Conservation (phyloP, 2,329 filamentous ascomycete genomes). For the Epichloe sibirici region DNA sequence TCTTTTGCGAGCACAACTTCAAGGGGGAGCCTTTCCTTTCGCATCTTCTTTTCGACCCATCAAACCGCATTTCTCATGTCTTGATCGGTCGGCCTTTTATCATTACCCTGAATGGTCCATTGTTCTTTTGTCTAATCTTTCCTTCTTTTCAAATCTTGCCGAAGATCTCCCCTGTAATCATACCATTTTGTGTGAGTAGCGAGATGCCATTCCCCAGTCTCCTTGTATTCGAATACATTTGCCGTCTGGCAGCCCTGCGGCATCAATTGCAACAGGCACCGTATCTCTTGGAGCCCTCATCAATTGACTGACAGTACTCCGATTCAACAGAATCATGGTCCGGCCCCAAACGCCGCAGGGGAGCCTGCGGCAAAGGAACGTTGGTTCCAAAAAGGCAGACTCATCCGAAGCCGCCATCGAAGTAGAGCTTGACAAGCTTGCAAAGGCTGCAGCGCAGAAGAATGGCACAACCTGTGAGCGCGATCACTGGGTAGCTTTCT, state of each 20-base stretch:
- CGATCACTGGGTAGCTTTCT: conserved; percentile 73
- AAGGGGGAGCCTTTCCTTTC: neutral
- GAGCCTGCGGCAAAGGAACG: conserved; percentile 47
- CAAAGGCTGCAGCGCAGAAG: conserved; percentile 23
- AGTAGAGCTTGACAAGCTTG: conserved; percentile 38
- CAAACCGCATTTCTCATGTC: neutral
- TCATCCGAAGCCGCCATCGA: conserved; percentile 26
- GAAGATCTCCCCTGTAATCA: neutral
- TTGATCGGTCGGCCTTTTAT: conserved; percentile 3
- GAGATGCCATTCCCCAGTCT: neutral
- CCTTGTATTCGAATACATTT: neutral
- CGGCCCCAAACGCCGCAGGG: conserved; percentile 40
- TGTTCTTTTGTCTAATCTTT: neutral
- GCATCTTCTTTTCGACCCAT: neutral
- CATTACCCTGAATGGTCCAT: conserved; percentile 4
- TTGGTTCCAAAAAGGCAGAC: conserved; percentile 39
- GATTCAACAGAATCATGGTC: conserved; percentile 27
- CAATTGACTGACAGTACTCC: conserved; percentile 6
- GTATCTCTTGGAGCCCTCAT: neutral
- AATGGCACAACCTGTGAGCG: conserved; percentile 46
- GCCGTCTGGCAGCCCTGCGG: neutral
- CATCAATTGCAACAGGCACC: neutral
- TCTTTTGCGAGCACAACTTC: neutral
- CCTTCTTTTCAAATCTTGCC: conserved; percentile 7
- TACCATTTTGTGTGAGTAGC: conserved; percentile 1